Evolutionary conservation across 73 alveolate species (phyloP), one percentile per base, ranked within the genome.

Genomic region (Paramecium primaurelia): DNA sequence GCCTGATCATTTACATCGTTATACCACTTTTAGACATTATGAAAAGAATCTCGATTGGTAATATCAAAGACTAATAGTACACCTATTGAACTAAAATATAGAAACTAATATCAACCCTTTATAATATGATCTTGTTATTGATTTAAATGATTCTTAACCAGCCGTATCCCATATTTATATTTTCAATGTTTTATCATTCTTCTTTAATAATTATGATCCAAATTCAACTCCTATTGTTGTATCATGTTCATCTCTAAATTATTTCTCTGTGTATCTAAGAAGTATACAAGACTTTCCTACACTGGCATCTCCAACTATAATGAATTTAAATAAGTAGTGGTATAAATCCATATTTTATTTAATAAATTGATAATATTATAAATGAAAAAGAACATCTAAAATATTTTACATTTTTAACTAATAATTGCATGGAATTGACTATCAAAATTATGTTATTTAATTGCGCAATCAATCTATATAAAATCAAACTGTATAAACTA

Each of bases 131-230:
- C 93, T 32, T 26, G 93, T 86, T 34, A 86, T 86, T 9, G 87
- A 60, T 58, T 71, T 49, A 40, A 16, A 22, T 7, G 71, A 59
- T 54, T 77, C 96, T 86, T 93, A 92, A 30, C 96, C 96, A 38
- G 98, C 98, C 8, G 99, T 97, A 93, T 96, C 98, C 99, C 99
- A 97, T 34, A 97, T 92, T 92, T 97, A 96, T 18, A 97, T 95
- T 18, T 98, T 45, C 68, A 97, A 95, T 37, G 98, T 95, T 87
- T 94, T 93, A 60, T 96, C 98, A 89, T 95, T 89, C 64, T 60
- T 28, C 30, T 59, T 58, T 18, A 93, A 28, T 20, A 86, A 83
- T 49, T 93, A 86, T 12, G 96, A 86, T 37, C 96, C 96, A 10
- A 93, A 93, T 90, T 93, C 96, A 16, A 91, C 95, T 18, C 95